Evolutionary conservation across 2,329 filamentous ascomycete species (phyloP), one percentile per base, ranked within the genome.

Genomic region (Cordyceps militaris): DNA sequence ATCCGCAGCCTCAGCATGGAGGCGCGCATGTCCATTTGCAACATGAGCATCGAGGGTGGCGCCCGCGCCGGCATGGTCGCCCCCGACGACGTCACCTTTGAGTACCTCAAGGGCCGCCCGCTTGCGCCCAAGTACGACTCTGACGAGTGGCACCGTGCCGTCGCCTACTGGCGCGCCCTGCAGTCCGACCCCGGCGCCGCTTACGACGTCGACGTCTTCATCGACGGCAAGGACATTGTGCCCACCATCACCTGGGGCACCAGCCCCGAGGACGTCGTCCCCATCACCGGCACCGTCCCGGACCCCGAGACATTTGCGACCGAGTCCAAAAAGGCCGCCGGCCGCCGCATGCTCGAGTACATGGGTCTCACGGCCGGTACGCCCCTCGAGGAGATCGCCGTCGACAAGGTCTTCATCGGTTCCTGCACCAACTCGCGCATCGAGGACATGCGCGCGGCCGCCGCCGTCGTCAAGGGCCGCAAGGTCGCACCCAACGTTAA

Each of bases 1-100:
- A 97, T 99, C 70, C 86, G 91, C 65, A 77, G 75, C 61, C 79
- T 97, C 66, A 96, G 90, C 74, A 96, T 99, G 84, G 94, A 97
- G 75, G 94, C 93, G 44, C 86, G 94, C 65, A 97, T 99, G 94
- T 97, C 92, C 62, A 96, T 99, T 71, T 97, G 94, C 79, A 99
- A 99, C 79, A 97, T 97, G 94, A 91, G 92, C 14, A 97, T 97
- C 65, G 94, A 99, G 79, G 94, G 82, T 65, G 94, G 94, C 74
- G 94, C 94, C 49, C 84, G 94, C 75, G 93, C 93, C 60, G 94
- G 94, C 64, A 96, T 99, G 91, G 87, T 99, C 60, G 94, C 94
- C 10, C 94, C 94, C 5, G 94, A 99, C 68, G 87, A 97, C 69
- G 88, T 79, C 59, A 97, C 94, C 28, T 96, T 96, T 66, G 90